Base-by-base conservation (phyloP, 129 eudicot genomes). In the Sambucus nigra region DNA sequence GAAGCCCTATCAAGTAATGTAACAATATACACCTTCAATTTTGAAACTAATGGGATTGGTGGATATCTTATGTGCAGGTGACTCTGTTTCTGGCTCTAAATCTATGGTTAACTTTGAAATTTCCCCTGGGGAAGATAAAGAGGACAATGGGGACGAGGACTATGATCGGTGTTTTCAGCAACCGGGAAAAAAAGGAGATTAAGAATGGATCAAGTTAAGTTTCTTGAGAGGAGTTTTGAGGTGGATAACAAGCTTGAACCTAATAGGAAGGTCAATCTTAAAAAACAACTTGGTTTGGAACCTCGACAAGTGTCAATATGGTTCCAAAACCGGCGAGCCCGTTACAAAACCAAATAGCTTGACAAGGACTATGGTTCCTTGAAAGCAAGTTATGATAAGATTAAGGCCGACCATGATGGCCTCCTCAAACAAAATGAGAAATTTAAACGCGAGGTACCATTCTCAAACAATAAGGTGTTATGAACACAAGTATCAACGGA, bases 261-360 rank as follows among this genome's bases (percentile, higher is more conserved):
- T 0, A 91, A 88, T 15, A 77, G 94, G 38, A 88, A 88, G 70
- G 26, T 73, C 23, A 75, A 80, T 70, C 87, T 88, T 8, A 91
- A 94, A 38, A 83, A 80, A 63, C 80, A 88, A 55, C 75, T 83
- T 52, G 81, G 83, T 35, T 73, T 88, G 81, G 87, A 88, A 68
- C 96, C 96, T 17, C 67, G 96, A 35, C 96, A 88, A 51, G 78
- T 88, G n/a, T 89, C 96, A 1, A 80, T 88, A 23, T 88, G 96
- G 96, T 88, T 83, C 63, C 96, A 88, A 51, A 88, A 88, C 39
- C 76, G 96, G 10, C 60, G 96, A 50, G 96, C 96, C 10, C 65
- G 96, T 5, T 83, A 60, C 73, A 88, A 83, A 57, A 83, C 84
- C 0, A 88, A 83, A 68, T 77, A 80, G 58, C 82, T 88, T 28